These are phyloP conservation scores for Lactarius vividus DNA, from an alignment of 768 basidiomycete genomes.

Conservation along the genomic window DNA sequence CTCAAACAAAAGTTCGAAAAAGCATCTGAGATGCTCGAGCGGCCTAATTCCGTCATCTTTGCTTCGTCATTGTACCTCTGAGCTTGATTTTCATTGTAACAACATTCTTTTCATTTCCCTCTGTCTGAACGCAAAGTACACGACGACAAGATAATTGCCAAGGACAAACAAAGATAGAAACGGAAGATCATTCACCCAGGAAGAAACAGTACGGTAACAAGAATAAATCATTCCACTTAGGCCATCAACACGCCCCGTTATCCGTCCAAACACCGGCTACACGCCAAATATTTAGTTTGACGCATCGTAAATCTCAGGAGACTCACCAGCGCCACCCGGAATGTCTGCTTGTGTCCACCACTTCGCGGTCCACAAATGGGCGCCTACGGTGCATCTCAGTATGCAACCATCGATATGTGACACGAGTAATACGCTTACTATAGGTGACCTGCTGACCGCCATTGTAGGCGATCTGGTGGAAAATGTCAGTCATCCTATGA, in stretches of 20 bases:
- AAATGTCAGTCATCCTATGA: slow-evolving; percentile 3
- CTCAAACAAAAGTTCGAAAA: slow-evolving; percentile 93
- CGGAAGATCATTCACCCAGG: neutral
- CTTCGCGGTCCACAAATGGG: slow-evolving; percentile 56
- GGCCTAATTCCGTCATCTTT: slow-evolving; percentile 92
- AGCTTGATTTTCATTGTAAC: slow-evolving; percentile 2
- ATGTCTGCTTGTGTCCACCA: slow-evolving; percentile 64
- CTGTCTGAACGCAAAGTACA: neutral
- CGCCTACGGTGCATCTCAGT: slow-evolving; percentile 33
- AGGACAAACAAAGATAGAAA: neutral
- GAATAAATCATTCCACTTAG: neutral
- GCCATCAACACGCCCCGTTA: slow-evolving; percentile 41
- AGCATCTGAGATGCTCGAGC: slow-evolving; percentile 87
- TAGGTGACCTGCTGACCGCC: slow-evolving; percentile 48
- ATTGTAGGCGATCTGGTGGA: slow-evolving; percentile 41
- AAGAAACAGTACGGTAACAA: neutral
- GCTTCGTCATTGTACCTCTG: slow-evolving; percentile 82
- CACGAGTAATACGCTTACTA: slow-evolving; percentile 34
- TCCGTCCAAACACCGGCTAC: slow-evolving; percentile 57
- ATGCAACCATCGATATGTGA: neutral
- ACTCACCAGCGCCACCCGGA: slow-evolving; percentile 50
- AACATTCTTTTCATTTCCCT: neutral
- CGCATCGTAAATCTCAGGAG: neutral
- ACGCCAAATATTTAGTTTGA: slow-evolving; percentile 15
- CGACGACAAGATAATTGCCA: neutral